Base-by-base conservation (phyloP, 345 rosid genomes). In the Cardamine chenopodiifolia region DNA sequence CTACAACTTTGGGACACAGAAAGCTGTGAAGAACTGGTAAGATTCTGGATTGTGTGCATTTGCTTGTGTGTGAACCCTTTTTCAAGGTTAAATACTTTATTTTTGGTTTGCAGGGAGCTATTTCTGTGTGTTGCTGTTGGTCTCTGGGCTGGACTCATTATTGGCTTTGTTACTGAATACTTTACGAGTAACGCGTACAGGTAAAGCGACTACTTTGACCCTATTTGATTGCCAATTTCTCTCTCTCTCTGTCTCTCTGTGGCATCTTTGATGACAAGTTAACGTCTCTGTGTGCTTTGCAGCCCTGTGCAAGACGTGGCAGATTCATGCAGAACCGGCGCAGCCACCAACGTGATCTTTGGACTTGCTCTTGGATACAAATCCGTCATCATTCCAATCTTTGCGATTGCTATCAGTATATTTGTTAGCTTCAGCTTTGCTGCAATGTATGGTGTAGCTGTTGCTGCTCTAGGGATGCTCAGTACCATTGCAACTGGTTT, bases 221-320 rank as follows among this genome's bases (percentile, higher is more conserved):
- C 13, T 1, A 13, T 62, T 62, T 19, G 34, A 49, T 47, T 14
- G 4, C 40, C 34, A 15, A 8, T 4, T 0, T 61, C 1, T 26
- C 53, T 15, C 6, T 26, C n/a, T 15, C 68, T 22, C 56, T 22
- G n/a, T 26, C 56, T 50, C 29, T 52, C n/a, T 53, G 37, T 57
- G 62, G 42, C 42, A 8, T 31, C 20, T 9, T 12, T 37, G 18
- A 60, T 35, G 47, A 60, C 6, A n/a, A 19, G 8, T 11, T 63
- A 56, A 57, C 17, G 28, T 28, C 29, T 19, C 1, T 0, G 2
- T 75, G 25, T 17, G 49, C 18, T 61, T 65, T 81, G 66, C 90
- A 93, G 98, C 83, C 98, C 97, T 40, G 98, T 93, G 65, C 98
- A 89, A 83, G 98, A 91, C 72, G 97, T 93, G 66, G 98, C 97